Evolutionary conservation across 495 filamentous ascomycete species (phyloP), one percentile per base, ranked within the genome.

Genomic region (Hyaloscypha hepaticicola): DNA sequence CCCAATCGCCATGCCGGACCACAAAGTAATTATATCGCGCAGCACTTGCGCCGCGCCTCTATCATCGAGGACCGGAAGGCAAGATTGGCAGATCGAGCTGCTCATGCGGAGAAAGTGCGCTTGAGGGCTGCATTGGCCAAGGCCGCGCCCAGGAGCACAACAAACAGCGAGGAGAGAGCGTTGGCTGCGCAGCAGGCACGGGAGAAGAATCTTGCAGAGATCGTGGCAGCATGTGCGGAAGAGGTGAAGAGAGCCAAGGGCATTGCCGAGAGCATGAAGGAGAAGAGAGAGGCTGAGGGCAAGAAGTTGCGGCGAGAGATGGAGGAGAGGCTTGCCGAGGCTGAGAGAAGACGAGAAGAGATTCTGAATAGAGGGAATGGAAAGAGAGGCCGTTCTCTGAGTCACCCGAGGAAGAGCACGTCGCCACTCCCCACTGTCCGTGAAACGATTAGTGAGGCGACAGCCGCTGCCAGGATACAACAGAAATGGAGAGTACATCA

Each of bases 91-190:
- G 95, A 96, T 74, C 86, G 94, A 50, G 96, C 94, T 12, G 91
- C 92, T 50, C 92, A 99, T 78, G 95, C 93, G 55, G 95, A 99
- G 74, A 93, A 96, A 78, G 95, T 99, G n/a, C 90, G 95, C 62
- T 78, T 95, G 60, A 89, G 90, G 60, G 95, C 91, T 51, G 92
- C 91, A n/a, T 75, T 91, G 60, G 89, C 88, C 31, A 96, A 93
- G 80, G 89, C 90, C 41, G 85, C 87, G 16, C 87, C 86, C 21
- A 78, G 78, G 60, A 82, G 70, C 41, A 81, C 66, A 49, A 75
- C 78, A 55, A 86, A 87, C 72, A 85, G 86, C 66, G 92, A 97
- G 75, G 91, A 95, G 77, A 78, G 89, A 68, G 93, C 92, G 1
- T 72, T 96, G 64, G 93, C 93, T n/a, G 95, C 96, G 5, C 89